A percentile compares a stretch with the other conserved stretches of the same genome.
Conservation (phyloP, 2,329 filamentous ascomycete species). For the Trichoderma simmonsii region DNA sequence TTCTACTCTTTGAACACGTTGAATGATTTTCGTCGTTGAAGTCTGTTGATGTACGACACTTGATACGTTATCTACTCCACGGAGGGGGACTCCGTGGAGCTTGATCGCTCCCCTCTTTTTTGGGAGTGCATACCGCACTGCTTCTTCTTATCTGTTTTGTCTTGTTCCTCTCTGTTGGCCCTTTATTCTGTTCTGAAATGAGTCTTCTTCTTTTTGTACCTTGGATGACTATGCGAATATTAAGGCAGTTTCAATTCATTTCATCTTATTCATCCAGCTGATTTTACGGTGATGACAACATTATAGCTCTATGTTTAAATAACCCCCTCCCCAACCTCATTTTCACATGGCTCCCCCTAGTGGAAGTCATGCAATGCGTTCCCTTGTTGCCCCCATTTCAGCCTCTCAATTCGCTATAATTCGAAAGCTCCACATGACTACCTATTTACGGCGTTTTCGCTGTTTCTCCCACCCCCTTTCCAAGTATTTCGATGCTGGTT, state of each 20-base stretch:
- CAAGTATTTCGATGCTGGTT: neutral
- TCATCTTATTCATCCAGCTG: neutral
- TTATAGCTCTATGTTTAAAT: slow-evolving; percentile 1
- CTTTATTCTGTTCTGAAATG: neutral
- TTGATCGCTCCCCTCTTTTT: neutral
- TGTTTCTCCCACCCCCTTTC: neutral
- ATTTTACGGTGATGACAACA: neutral
- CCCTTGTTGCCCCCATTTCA: neutral
- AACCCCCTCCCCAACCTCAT: neutral
- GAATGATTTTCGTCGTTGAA: neutral
- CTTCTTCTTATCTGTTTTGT: neutral
- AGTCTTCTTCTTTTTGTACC: neutral
- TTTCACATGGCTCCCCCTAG: neutral
- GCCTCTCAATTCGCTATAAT: slow-evolving; percentile 2
- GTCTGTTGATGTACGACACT: neutral
- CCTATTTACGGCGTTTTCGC: neutral
- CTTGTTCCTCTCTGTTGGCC: neutral
- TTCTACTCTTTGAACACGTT: neutral
- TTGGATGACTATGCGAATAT: neutral
- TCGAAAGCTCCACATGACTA: neutral
- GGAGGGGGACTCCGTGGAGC: neutral
- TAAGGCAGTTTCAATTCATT: neutral
- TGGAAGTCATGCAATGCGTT: neutral
- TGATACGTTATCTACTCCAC: neutral
- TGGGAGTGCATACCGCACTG: neutral